phyloP scores from a whole-genome alignment of 1,284 basidiomycete species.

The Jaminaea rosea region DNA sequence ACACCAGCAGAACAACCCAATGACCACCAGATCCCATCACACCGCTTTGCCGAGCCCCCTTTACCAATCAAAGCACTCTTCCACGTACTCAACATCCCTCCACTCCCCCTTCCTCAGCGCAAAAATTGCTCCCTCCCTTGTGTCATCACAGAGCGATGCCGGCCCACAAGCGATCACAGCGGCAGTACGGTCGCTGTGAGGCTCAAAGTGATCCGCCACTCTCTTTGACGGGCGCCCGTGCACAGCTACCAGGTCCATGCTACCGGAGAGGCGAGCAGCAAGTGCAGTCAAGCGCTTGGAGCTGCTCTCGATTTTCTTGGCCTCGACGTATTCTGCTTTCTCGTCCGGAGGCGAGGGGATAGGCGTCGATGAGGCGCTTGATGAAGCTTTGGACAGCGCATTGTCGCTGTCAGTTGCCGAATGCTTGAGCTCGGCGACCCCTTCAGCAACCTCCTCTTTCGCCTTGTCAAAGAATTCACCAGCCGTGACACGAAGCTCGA shows the following conservation, averaged over 20 bases:
- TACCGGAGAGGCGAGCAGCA: neutral
- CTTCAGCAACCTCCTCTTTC: no score
- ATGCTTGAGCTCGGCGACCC: no score
- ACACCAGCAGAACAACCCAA: no score
- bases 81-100: neutral
- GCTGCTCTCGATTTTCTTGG: neutral
- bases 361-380: no score
- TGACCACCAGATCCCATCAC: no score
- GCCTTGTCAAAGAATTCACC: no score
- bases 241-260: neutral
- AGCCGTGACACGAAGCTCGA: neutral
- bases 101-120: neutral
- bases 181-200: neutral
- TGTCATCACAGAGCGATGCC: neutral
- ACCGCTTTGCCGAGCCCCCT: no score
- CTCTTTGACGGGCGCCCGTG: neutral
- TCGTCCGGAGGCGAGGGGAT: no score
- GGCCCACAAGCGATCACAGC: neutral
- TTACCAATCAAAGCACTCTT: slow-evolving; percentile 1
- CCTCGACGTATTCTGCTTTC: no score
- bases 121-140: neutral
- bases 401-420: no score
- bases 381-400: no score
- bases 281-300: neutral
- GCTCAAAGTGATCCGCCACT: neutral